Percentiles rank a stretch among this genome's conserved stretches.
phyloP scores from a whole-genome alignment of 768 basidiomycete species.

The Pleurotus djamor region DNA sequence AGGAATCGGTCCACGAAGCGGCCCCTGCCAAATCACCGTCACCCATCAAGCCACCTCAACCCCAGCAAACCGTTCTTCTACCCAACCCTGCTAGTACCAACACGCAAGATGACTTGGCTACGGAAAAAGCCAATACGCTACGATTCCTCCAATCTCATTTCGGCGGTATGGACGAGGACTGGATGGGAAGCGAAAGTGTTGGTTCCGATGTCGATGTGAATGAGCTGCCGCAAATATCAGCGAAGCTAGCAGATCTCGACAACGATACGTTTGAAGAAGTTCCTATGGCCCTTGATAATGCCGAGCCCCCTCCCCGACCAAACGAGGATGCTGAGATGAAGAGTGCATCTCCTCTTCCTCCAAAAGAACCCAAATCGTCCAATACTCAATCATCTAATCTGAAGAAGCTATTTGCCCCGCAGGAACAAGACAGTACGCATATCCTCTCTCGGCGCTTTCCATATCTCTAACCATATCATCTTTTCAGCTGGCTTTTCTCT shows the following conservation, averaged over 20 bases:
- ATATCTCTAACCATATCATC: not conserved
- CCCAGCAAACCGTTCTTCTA: slow-evolving; percentile 1
- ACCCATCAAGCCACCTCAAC: not conserved
- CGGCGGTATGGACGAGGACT: slow-evolving; percentile 43
- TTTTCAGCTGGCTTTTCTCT: slow-evolving; percentile 66
- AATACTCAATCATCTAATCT: slow-evolving; percentile 33
- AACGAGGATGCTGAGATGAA: slow-evolving; percentile 9
- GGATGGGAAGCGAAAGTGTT: slow-evolving; percentile 59
- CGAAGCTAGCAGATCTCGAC: not conserved
- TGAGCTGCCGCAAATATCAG: slow-evolving; percentile 11
- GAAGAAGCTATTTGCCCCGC: slow-evolving; percentile 74
- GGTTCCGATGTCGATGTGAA: slow-evolving; percentile 54
- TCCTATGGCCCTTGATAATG: slow-evolving; percentile 20
- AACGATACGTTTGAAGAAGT: slow-evolving; percentile 28
- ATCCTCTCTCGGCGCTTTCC: not conserved
- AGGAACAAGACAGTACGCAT: slow-evolving; percentile 61
- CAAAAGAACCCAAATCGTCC: slow-evolving; percentile 6
- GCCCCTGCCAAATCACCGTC: slow-evolving; percentile 2
- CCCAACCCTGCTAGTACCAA: slow-evolving; percentile 8
- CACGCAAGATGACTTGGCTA: slow-evolving; percentile 24
- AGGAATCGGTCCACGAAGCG: not conserved
- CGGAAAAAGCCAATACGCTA: slow-evolving; percentile 46
- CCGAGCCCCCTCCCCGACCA: not conserved
- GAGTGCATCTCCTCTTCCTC: not conserved
- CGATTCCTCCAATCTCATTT: slow-evolving; percentile 54